Conservation (phyloP, 1,284 basidiomycete species). For the Phellinidium pouzarii region DNA sequence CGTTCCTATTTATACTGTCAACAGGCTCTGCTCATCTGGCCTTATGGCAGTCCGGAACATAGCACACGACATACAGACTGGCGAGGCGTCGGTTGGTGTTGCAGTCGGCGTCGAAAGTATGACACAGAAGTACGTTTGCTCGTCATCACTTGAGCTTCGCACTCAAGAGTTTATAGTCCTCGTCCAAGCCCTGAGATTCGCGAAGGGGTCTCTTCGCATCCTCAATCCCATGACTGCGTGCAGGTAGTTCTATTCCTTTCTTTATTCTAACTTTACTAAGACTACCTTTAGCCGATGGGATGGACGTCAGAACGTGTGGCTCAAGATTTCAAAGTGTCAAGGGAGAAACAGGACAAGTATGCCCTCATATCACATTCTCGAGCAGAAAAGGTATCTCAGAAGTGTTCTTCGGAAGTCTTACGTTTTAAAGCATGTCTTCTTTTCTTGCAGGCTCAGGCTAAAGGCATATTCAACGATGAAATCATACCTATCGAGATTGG, state of each 20-base stretch:
- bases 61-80: slow-evolving; percentile 69
- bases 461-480: slow-evolving; percentile 70
- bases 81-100: slow-evolving; percentile 67
- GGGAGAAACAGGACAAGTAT: slow-evolving; percentile 75
- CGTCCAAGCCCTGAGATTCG: slow-evolving; percentile 71
- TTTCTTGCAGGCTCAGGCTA: slow-evolving; percentile 45
- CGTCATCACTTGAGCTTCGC: slow-evolving; percentile 4
- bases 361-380: slow-evolving; percentile 78
- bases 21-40: slow-evolving; percentile 79
- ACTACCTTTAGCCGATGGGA: slow-evolving; percentile 58
- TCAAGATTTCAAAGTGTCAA: slow-evolving; percentile 63
- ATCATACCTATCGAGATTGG: slow-evolving; percentile 70
- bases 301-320: slow-evolving; percentile 85
- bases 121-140: slow-evolving; percentile 57
- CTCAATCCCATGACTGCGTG: slow-evolving; percentile 66
- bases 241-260: slow-evolving; percentile 42
- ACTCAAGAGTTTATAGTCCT: slow-evolving; percentile 38
- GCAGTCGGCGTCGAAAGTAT: slow-evolving; percentile 83
- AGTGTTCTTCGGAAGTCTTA: slow-evolving; percentile 6
- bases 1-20: slow-evolving; percentile 75
- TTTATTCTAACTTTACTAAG: background rate
- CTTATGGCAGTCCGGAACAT: slow-evolving; percentile 80
- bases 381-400: slow-evolving; percentile 47
- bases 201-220: slow-evolving; percentile 43
- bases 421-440: background rate